Conservation (phyloP, 768 basidiomycete species). For the Suillus clintonianus region DNA sequence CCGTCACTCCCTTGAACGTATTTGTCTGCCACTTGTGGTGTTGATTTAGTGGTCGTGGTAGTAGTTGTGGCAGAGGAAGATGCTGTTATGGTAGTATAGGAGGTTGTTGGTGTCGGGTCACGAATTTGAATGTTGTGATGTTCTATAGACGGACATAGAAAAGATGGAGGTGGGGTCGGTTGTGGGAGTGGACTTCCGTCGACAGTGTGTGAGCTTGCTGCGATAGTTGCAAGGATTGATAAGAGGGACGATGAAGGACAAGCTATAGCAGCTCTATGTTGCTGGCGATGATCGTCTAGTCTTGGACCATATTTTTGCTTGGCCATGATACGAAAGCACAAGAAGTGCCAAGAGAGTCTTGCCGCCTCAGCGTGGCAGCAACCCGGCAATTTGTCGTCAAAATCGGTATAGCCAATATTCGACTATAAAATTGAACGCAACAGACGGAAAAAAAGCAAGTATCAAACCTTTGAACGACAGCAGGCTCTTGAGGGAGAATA, state of each 20-base stretch:
- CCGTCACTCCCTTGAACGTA: conserved; percentile 56
- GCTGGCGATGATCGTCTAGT: background rate
- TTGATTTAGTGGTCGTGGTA: background rate
- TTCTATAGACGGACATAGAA: conserved; percentile 58
- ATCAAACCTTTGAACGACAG: background rate
- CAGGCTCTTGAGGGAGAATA: background rate
- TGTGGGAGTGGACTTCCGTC: conserved; percentile 46
- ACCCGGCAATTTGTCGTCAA: conserved; percentile 8
- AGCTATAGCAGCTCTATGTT: conserved; percentile 15
- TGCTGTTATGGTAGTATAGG: background rate
- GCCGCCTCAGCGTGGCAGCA: conserved; percentile 31
- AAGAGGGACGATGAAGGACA: conserved; percentile 54
- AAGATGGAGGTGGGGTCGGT: conserved; percentile 47
- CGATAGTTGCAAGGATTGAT: conserved; percentile 58
- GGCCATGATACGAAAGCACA: conserved; percentile 48
- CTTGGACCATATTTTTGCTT: conserved; percentile 46
- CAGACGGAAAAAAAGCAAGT: background rate
- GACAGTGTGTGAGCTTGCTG: conserved; percentile 45
- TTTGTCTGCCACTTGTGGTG: conserved; percentile 49
- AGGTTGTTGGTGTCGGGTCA: background rate
- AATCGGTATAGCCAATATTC: conserved; percentile 7
- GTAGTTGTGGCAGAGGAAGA: conserved; percentile 15
- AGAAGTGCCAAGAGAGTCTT: conserved; percentile 39
- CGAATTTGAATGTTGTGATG: conserved; percentile 12
- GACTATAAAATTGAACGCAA: conserved; percentile 19